Evolutionary conservation across 148 eudicot species (phyloP), one percentile per base, ranked within the genome.

Genomic region (Polygonum aviculare): DNA sequence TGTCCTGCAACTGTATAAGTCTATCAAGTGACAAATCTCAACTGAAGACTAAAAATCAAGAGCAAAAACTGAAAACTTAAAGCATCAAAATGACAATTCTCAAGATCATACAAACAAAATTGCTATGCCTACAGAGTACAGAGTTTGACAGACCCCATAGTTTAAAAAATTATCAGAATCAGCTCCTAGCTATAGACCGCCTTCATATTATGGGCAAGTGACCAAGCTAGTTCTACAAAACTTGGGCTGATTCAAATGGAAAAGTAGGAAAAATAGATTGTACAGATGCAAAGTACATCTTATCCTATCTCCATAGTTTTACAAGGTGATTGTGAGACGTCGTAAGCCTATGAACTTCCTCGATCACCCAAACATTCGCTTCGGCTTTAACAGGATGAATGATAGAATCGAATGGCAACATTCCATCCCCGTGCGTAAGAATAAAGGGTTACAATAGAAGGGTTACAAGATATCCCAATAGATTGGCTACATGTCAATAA

Each of bases 331-430:
- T 82, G 81, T 80, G 82, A 65, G 94, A 91, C 1, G 87, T 79
- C 45, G 90, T 88, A 3, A 31, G 83, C 69, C 98, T 81, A 82
- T 94, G 95, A 78, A 81, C 88, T 80, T 94, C 95, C 87, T 90
- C 93, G 2, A 87, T 70, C 39, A 88, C 81, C 98, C 97, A 94
- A 75, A 94, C 77, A 65, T 75, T 86, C 6, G 86, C 79, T 84
- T 94, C 98, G 2, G 94, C 98, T 82, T 90, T 90, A 62, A 67
- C 72, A 51, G 98, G 98, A 79, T 90, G 94, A 78, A 94, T 74
- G 18, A 87, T 38, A 10, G 79, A 76, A 72, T 94, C 94, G 80
- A 91, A 73, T 9, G 93, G 84, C 69, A 48, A 73, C 47, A 21
- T 74, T 14, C 86, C 90, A 35, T 86, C 86, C 22, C 81, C 87